Conservation (phyloP, 2,329 filamentous ascomycete genomes). For the Geosmithia flava region DNA sequence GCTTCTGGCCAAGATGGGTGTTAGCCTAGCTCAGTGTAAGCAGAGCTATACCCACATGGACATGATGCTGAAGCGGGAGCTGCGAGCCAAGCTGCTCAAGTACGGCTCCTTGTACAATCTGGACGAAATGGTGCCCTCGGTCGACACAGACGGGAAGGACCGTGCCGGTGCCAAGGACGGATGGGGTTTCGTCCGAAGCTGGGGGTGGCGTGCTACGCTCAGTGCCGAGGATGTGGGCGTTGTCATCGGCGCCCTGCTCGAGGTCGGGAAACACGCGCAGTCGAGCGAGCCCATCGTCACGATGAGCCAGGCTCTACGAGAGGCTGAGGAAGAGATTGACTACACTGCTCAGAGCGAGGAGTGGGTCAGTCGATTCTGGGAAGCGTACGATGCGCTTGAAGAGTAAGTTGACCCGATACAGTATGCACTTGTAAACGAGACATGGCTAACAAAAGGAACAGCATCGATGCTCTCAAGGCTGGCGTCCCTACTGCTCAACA, state of each 20-base stretch:
- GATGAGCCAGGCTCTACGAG: slow-evolving; percentile 19
- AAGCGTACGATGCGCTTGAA: slow-evolving; percentile 59
- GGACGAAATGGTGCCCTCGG: slow-evolving; percentile 79
- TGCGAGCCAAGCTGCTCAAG: slow-evolving; percentile 75
- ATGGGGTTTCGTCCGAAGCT: slow-evolving; percentile 94
- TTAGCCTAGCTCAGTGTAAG: slow-evolving; percentile 84
- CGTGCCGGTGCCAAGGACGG: slow-evolving; percentile 69
- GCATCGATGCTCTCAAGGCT: slow-evolving; percentile 63
- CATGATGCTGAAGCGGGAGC: slow-evolving; percentile 82
- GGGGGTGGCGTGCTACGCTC: slow-evolving; percentile 93
- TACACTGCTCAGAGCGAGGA: slow-evolving; percentile 45
- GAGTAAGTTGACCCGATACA: slow-evolving; percentile 34
- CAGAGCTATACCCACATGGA: slow-evolving; percentile 98
- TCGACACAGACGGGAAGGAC: slow-evolving; percentile 57
- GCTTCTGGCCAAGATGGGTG: slow-evolving; percentile 93
- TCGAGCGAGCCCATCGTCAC: slow-evolving; percentile 14
- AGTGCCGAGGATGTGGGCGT: slow-evolving; percentile 92
- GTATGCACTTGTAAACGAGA: neutral
- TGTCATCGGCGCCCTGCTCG: slow-evolving; percentile 79
- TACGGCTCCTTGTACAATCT: slow-evolving; percentile 90
- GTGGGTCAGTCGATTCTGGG: slow-evolving; percentile 57
- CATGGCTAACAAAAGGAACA: slow-evolving; percentile 15
- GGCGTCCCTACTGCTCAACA: slow-evolving; percentile 77
- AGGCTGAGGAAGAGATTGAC: slow-evolving; percentile 33
- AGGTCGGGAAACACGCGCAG: slow-evolving; percentile 59